Evolutionary conservation across 192 early-diverging fungal genomes (phyloP).

Genomic region (Jimgerdemannia flammicorona): DNA sequence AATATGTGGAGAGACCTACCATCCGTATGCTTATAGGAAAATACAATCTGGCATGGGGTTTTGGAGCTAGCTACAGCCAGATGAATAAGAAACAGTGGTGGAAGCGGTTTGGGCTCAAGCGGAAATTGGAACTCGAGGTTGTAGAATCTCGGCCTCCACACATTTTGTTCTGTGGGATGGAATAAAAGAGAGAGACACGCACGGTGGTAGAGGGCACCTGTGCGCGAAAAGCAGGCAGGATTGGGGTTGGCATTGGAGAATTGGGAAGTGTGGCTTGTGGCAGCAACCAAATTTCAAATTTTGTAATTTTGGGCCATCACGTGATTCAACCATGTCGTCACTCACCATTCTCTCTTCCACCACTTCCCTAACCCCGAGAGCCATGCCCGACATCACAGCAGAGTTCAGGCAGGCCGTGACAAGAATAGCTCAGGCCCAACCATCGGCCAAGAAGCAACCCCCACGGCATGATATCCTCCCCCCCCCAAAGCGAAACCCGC

Average conservation of each 20-base stretch:
- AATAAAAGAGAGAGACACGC: too few species aligned
- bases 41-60: too few species aligned
- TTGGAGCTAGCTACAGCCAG: too few species aligned
- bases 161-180: too few species aligned
- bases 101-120: too few species aligned
- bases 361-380: background rate
- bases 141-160: too few species aligned
- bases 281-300: background rate
- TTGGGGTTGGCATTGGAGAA: slow-evolving; percentile 5
- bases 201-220: background rate
- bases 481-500: background rate
- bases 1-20: too few species aligned
- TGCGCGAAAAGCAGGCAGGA: background rate
- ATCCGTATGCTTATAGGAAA: too few species aligned
- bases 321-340: background rate
- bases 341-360: background rate
- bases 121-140: too few species aligned
- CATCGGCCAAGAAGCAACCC: background rate
- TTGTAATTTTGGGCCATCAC: background rate
- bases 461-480: too few species aligned
- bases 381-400: background rate
- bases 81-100: too few species aligned
- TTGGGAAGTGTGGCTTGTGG: background rate
- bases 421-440: background rate
- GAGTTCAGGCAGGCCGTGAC: background rate